Evolutionary conservation across 768 basidiomycete species (phyloP).

Genomic region (Kwoniella botswanensis): DNA sequence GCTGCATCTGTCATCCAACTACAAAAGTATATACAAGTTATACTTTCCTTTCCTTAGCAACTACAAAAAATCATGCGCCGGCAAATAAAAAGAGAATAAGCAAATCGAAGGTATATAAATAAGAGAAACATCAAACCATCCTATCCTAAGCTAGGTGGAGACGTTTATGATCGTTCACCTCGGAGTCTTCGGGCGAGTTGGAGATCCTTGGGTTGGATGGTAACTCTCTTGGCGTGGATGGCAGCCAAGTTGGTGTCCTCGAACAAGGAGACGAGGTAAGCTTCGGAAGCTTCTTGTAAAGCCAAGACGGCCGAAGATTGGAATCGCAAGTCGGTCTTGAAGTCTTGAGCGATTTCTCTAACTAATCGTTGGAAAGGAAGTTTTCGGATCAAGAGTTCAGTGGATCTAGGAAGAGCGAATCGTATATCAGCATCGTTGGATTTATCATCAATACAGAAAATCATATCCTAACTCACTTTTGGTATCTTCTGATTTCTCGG

Average conservation of each 20-base stretch:
- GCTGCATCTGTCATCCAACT: constrained; percentile 20
- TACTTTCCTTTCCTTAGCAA: not conserved
- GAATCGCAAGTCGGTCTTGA: constrained; percentile 81
- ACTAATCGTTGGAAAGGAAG: constrained; percentile 73
- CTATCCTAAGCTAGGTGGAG: not conserved
- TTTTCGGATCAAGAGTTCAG: constrained; percentile 65
- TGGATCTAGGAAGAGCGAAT: constrained; percentile 58
- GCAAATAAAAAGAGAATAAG: constrained; percentile 23
- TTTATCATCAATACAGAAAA: no score
- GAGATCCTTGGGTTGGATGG: constrained; percentile 71
- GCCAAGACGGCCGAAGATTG: constrained; percentile 65
- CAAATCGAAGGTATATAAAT: constrained; percentile 28
- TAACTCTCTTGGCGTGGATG: constrained; percentile 67
- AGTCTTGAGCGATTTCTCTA: constrained; percentile 80
- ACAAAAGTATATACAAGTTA: constrained; percentile 4
- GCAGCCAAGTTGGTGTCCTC: constrained; percentile 59
- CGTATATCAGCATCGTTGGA: constrained; percentile 1
- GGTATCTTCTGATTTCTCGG: constrained; percentile 68
- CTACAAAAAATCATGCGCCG: constrained; percentile 16
- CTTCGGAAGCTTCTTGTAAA: constrained; percentile 66
- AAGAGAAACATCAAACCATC: not conserved
- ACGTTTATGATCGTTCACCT: constrained; percentile 53
- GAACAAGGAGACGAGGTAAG: constrained; percentile 72
- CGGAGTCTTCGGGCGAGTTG: constrained; percentile 57
- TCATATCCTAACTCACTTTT: no score